phyloP scores from a whole-genome alignment of 2,329 filamentous ascomycete species.

The Cercospora sp. region DNA sequence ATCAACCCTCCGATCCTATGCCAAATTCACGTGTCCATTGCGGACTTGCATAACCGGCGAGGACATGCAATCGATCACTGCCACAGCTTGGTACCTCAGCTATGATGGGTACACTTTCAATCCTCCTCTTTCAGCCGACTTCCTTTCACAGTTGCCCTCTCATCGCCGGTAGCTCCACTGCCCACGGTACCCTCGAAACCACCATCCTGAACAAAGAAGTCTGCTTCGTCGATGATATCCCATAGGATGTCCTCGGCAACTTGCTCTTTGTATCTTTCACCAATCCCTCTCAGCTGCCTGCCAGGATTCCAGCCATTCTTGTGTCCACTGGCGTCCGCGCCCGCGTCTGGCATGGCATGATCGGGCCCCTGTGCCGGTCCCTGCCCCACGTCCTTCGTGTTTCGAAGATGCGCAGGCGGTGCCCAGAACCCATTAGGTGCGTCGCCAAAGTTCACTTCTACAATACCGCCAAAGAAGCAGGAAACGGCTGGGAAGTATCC shows the following conservation, averaged over 20 bases:
- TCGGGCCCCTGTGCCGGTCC: conserved; percentile 32
- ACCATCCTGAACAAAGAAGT: conserved; percentile 76
- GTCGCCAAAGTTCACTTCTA: conserved; percentile 91
- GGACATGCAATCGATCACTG: not conserved
- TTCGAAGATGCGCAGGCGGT: conserved; percentile 62
- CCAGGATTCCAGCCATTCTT: conserved; percentile 37
- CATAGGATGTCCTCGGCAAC: conserved; percentile 92
- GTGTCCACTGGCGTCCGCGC: conserved; percentile 23
- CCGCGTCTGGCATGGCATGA: conserved; percentile 38
- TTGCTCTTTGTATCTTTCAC: conserved; percentile 85
- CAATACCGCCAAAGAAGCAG: conserved; percentile 86
- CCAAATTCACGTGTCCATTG: not conserved
- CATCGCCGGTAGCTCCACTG: conserved; percentile 26
- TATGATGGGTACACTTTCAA: conserved; percentile 5
- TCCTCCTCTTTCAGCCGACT: conserved; percentile 30
- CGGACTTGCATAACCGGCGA: not conserved
- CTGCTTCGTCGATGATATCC: conserved; percentile 91
- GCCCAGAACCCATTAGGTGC: conserved; percentile 83
- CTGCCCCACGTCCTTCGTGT: conserved; percentile 21
- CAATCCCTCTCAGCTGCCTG: conserved; percentile 59
- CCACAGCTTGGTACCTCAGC: not conserved
- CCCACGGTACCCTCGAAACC: conserved; percentile 42
- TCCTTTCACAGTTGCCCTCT: conserved; percentile 25
- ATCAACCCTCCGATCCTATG: not conserved
- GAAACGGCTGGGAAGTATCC: conserved; percentile 95